These are phyloP conservation scores for Suillus subalutaceus DNA, from an alignment of 768 basidiomycete genomes.

Conservation along the genomic window DNA sequence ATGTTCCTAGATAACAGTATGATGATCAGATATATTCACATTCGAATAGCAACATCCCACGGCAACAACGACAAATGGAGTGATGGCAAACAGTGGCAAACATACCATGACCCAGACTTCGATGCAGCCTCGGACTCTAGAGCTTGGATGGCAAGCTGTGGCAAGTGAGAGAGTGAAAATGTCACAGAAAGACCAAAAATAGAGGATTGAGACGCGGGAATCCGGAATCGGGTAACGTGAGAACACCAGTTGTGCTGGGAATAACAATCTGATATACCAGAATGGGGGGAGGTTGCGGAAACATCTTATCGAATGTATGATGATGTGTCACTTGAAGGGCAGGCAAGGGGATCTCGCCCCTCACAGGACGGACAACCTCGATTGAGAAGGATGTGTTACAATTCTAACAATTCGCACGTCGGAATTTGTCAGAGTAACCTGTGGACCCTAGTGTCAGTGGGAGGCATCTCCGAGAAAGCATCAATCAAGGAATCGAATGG, in stretches of 20 bases:
- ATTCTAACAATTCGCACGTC: background rate
- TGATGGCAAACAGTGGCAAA: background rate
- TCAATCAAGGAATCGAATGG: background rate
- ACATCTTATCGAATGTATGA: background rate
- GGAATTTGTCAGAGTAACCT: background rate
- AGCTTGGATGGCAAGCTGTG: background rate
- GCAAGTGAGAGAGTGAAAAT: background rate
- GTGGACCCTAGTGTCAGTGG: background rate
- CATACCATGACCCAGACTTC: background rate
- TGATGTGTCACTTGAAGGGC: background rate
- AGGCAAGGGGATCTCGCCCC: background rate
- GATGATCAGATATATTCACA: background rate
- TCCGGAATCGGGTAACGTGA: background rate
- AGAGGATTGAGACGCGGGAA: background rate
- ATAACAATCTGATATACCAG: background rate
- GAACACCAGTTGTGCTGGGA: background rate
- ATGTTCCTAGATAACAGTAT: background rate
- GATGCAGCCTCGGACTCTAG: background rate
- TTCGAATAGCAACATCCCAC: background rate
- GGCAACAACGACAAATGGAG: background rate
- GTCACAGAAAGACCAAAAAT: background rate
- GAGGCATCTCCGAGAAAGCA: background rate
- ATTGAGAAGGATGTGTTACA: background rate
- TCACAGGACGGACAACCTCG: background rate
- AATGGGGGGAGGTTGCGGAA: background rate